Percentiles rank a stretch among this genome's conserved stretches.
Conservation (phyloP, 192 early-diverging fungal genomes). For the Gaertneriomyces semiglobifer region DNA sequence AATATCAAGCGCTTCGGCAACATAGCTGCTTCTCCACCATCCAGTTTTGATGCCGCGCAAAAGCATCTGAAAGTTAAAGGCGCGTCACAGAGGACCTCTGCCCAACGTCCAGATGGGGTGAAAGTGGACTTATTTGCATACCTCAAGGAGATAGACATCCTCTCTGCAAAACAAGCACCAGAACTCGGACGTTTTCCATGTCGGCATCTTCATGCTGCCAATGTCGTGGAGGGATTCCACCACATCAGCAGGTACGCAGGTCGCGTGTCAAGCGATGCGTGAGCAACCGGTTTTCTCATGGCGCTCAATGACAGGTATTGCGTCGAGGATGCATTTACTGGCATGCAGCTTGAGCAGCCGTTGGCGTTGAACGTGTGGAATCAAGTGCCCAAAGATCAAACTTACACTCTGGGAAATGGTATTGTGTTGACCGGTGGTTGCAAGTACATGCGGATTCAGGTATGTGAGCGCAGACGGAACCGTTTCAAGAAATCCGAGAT, state of each 20-base stretch:
- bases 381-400: conserved; percentile 2
- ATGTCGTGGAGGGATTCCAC: conserved; percentile 29
- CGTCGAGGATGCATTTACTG: conserved; percentile 9
- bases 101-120: no score
- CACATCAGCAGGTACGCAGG: conserved; percentile 22
- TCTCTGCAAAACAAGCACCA: conserved; percentile 9
- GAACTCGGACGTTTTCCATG: conserved; percentile 24
- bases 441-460: conserved; percentile 18
- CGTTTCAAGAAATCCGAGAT: no score
- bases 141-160: neutral
- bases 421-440: conserved; percentile 18
- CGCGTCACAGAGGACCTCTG: no score
- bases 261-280: neutral
- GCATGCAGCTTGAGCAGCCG: conserved; percentile 10
- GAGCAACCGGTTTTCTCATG: neutral
- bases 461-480: neutral
- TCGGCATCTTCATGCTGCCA: conserved; percentile 27
- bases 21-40: no score
- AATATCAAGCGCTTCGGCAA: no score
- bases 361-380: conserved; percentile 13
- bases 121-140: neutral
- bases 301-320: conserved; percentile 9
- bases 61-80: no score
- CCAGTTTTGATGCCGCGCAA: no score
- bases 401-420: conserved; percentile 27